Conservation (phyloP, 352 stramenopile genomes). For the Globisporangium perplexum region DNA sequence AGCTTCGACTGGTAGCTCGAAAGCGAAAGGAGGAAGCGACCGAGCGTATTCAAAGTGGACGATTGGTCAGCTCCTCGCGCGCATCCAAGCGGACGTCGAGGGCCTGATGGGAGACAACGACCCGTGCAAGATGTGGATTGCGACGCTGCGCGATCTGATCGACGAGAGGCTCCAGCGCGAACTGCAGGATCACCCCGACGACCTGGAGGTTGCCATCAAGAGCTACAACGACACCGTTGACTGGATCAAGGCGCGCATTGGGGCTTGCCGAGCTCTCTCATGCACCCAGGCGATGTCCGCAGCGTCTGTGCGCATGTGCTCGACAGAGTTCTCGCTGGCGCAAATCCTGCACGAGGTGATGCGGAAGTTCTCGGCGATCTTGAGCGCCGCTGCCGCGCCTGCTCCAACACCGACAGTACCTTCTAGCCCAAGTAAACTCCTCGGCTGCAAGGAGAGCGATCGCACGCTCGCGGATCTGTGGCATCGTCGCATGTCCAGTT, state of each 20-base stretch:
- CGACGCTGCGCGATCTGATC: slow-evolving; percentile 28
- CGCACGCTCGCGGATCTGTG: slow-evolving; percentile 11
- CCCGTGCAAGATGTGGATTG: slow-evolving; percentile 18
- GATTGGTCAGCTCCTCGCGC: slow-evolving; percentile 33
- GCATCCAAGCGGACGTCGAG: slow-evolving; percentile 25
- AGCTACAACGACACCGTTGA: slow-evolving; percentile 31
- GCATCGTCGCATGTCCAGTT: slow-evolving; percentile 14
- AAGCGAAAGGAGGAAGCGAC: background rate
- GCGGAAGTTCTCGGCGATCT: slow-evolving; percentile 17
- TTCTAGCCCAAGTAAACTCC: background rate
- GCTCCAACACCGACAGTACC: background rate
- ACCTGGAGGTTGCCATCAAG: slow-evolving; percentile 21
- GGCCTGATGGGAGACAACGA: slow-evolving; percentile 16
- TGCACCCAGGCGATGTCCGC: background rate
- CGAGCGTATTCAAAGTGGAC: slow-evolving; percentile 39
- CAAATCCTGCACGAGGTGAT: slow-evolving; percentile 40
- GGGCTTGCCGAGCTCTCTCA: slow-evolving; percentile 13
- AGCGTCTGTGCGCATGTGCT: slow-evolving; percentile 18
- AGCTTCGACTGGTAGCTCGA: background rate
- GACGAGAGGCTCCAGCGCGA: slow-evolving; percentile 17
- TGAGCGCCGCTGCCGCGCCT: background rate
- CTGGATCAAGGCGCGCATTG: slow-evolving; percentile 44
- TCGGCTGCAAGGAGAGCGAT: background rate
- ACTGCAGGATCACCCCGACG: slow-evolving; percentile 5
- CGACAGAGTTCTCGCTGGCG: slow-evolving; percentile 46